Evolutionary conservation across 2,329 filamentous ascomycete species (phyloP), one percentile per base, ranked within the genome.

Genomic region (Fonsecaea nubica): DNA sequence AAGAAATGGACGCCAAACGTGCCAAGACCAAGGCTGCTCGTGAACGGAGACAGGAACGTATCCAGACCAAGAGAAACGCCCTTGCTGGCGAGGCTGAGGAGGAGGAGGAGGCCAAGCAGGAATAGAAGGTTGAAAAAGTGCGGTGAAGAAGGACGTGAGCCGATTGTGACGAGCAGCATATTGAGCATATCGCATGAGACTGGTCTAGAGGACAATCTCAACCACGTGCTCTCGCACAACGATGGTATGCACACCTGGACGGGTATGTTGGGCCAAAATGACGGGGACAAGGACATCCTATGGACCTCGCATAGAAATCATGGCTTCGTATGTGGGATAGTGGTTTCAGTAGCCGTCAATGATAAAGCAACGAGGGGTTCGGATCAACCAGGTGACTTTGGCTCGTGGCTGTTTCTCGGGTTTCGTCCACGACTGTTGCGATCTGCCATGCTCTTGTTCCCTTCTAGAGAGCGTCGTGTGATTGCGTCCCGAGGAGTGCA

Each of bases 1-100:
- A 98, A 82, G 93, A 98, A 88, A 99, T 99, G 95, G 95, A 98
- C 82, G 92, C 92, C 87, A 98, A 97, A 90, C 93, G 95, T 86
- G 92, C 93, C 83, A 97, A 97, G 93, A 98, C 93, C 90, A 98
- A 97, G 93, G 95, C 95, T 81, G 95, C 95, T 78, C 93, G 95
- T 86, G 95, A 98, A 91, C 91, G 95, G 87, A 95, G 95, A 90
- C 85, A 90, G 84, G 92, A 97, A 88, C 92, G 96, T 84, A 88
- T 90, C 82, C 83, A 86, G 81, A 90, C 91, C 83, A 99, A 99
- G 94, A 89, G 93, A 83, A 90, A 88, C 80, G 93, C 92, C 80
- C 82, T 96, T 82, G 80, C 90, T 78, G 92, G 86, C 80, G 92
- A 93, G 79, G 87, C 82, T 67, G 83, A 84, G 75, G 75, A 82